Evolutionary conservation across 805 yeast species (phyloP), one percentile per base, ranked within the genome.

Genomic region (Candida incommunis): DNA sequence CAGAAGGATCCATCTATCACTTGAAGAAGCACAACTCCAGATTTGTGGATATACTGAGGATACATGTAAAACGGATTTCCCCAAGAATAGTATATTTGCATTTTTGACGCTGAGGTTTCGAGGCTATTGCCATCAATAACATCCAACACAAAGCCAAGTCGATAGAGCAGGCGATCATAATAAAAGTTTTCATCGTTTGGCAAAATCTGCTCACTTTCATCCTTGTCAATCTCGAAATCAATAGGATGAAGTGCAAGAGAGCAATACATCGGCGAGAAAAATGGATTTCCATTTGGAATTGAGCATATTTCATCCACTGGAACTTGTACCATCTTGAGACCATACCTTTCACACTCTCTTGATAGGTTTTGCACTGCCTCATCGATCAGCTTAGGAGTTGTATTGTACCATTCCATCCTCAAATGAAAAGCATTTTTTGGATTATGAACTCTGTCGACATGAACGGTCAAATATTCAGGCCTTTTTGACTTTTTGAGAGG

Each of bases 391-490:
- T 82, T 83, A 2, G 94, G 82, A 0, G 97, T 86, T 0, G 95
- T 78, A 48, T 82, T 85, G 25, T 90, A 65, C 99, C 99, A 92
- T 58, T 92, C 96, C 13, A 90, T 61, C 41, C 95, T 69, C 25
- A 92, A 72, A 56, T 90, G 97, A 65, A 80, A 92, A 57, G 96
- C 88, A 55, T 88, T 95, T 52, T 83, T 90, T 0, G 96, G 96
- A 57, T 88, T 90, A 59, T 87, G 96, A 2, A 88, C 88, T 40
- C 80, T 72, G 58, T 92, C 99, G 56, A 85, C 84, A 62, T 90
- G 96, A 1, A 92, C 86, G 3, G 78, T 76, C 41, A 87, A 68
- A 2, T 78, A 61, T 53, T 92, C 98, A 0, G 82, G 81, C 46
- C 87, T 75, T 60, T 77, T 78, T 0, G 96, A 85, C 48, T 76